Evolutionary conservation across 352 stramenopile species (phyloP), one percentile per base, ranked within the genome.

Genomic region (Phytopythium litorale): DNA sequence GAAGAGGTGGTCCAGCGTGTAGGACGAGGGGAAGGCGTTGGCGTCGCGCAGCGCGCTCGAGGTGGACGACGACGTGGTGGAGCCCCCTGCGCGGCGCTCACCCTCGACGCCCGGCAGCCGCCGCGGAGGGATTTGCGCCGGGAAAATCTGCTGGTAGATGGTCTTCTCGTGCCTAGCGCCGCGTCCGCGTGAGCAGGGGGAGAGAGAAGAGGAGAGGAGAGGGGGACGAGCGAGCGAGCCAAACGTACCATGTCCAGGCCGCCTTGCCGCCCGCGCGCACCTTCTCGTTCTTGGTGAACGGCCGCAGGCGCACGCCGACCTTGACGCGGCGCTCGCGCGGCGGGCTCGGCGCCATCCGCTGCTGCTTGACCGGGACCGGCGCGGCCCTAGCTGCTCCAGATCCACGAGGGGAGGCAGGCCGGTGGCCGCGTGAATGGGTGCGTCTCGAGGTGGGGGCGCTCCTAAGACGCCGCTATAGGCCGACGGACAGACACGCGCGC

Each of bases 111-210:
- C 58, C 4, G 51, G 50, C 50, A 50, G 63, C 9, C 63, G 67
- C 35, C 75, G 72, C 56, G 72, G 59, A 33, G 72, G 75, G 58
- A 83, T 77, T 53, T 84, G 79, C 49, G 81, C 83, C 3, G 79
- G 84, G 65, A 89, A 89, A 64, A 93, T 91, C 70, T 92, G 81
- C 66, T 95, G 88, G 76, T 89, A 89, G 76, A 97, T 96, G 60
- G 73, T 91, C 67, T 93, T 91, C 48, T 88, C 76, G 50, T 96
- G 79, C 86, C 86, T 92, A 28, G 50, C 7, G 19, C 16, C 51
- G 25, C 30, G 33, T 50, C 46, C 51, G 33, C n/a, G 35, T 49
- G 25, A 46, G 46, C 12, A 19, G 37, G 18, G 32, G 16, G 21
- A 9, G 9, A 7, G 63, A 32, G 50, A 42, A 50, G 40, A 42